These are phyloP conservation scores for Pestalotiopsis sp. DNA, from an alignment of 2,329 filamentous ascomycete species.

Conservation along the genomic window DNA sequence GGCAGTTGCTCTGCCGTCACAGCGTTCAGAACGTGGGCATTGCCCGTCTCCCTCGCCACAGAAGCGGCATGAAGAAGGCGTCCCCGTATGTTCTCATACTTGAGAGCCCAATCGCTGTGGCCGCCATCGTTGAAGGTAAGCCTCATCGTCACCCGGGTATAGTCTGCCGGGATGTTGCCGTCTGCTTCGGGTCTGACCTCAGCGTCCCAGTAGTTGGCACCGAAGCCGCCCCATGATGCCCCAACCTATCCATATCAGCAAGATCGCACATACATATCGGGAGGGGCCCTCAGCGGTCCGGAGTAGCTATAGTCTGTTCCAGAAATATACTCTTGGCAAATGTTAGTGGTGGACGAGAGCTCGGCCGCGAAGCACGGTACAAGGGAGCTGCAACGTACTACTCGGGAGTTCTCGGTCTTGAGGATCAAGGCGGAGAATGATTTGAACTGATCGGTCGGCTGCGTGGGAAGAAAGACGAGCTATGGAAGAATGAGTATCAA, in stretches of 20 bases:
- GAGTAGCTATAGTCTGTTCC: background rate
- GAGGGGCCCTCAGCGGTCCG: background rate
- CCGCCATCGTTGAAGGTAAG: conserved; percentile 93
- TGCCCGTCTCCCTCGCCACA: conserved; percentile 69
- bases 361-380: background rate
- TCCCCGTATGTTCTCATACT: conserved; percentile 84
- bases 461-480: conserved; percentile 85
- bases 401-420: conserved; percentile 83
- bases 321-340: background rate
- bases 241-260: conserved; percentile 30
- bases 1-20: conserved; percentile 86
- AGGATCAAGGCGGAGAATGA: conserved; percentile 90
- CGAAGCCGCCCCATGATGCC: conserved; percentile 80
- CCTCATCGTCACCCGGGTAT: conserved; percentile 76
- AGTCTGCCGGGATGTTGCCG: conserved; percentile 77
- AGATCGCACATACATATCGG: background rate
- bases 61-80: conserved; percentile 80
- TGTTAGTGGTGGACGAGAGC: background rate
- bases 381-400: conserved; percentile 42
- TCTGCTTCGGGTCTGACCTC: conserved; percentile 79
- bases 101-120: conserved; percentile 86
- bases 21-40: conserved; percentile 48
- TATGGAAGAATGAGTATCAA: conserved; percentile 37
- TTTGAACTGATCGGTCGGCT: conserved; percentile 70
- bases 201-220: conserved; percentile 83